Percentiles rank a stretch among this genome's conserved stretches.
Evolutionary conservation across 106 monocot genomes (phyloP).

Genomic region (Dioscorea zingiberensis): DNA sequence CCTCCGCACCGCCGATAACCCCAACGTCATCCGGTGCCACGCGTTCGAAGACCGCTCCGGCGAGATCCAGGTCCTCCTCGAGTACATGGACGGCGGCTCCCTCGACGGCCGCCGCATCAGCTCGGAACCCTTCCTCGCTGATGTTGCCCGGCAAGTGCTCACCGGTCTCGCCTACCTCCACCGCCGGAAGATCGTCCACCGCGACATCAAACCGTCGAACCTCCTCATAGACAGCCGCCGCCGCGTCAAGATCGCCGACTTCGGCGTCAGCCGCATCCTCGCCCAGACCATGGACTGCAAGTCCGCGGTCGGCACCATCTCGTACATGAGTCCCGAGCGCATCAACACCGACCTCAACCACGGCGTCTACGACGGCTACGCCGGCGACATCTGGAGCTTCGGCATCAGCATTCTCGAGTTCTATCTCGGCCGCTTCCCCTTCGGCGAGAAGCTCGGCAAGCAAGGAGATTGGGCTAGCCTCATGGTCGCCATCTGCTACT

Average conservation of each 20-base stretch:
- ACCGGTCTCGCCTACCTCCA: conserved; percentile 79
- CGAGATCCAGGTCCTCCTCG: conserved; percentile 72
- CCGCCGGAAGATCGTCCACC: conserved; percentile 73
- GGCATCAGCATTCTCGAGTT: conserved; percentile 88
- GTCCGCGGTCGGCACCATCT: conserved; percentile 87
- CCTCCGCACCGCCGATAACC: conserved; percentile 55
- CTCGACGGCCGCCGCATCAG: conserved; percentile 46
- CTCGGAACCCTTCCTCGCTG: conserved; percentile 37
- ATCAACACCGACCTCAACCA: conserved; percentile 89
- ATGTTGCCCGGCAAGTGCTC: conserved; percentile 61
- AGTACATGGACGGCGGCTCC: conserved; percentile 69
- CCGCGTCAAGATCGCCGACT: conserved; percentile 92
- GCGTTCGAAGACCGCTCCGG: conserved; percentile 66
- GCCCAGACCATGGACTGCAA: conserved; percentile 93
- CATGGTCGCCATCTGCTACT: conserved; percentile 79
- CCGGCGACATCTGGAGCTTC: conserved; percentile 95
- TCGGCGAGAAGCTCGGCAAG: conserved; percentile 59
- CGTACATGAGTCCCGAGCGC: conserved; percentile 97
- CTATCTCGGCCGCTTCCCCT: conserved; percentile 69
- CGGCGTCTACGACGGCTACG: conserved; percentile 76
- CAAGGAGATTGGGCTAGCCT: conserved; percentile 88
- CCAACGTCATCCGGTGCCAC: conserved; percentile 60
- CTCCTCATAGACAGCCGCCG: conserved; percentile 51
- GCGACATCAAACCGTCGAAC: conserved; percentile 93
- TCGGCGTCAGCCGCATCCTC: conserved; percentile 84